phyloP scores from a whole-genome alignment of 768 basidiomycete species.

The Serendipita indica region DNA sequence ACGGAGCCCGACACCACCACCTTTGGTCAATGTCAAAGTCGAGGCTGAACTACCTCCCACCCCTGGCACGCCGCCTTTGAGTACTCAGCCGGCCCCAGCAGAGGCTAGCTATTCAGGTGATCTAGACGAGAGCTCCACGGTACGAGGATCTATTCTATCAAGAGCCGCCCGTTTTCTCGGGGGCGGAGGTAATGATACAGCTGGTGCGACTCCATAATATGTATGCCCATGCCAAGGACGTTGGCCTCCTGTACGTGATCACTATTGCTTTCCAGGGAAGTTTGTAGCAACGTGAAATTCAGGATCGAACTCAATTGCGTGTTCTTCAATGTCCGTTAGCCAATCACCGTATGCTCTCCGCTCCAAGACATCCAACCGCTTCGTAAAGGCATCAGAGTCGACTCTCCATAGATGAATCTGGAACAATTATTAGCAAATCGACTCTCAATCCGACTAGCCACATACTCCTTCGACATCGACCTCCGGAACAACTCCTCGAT shows the following conservation, averaged over 20 bases:
- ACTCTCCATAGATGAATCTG: background rate
- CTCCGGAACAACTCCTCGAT: background rate
- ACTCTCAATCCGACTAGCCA: background rate
- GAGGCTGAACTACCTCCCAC: background rate
- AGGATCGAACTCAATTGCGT: background rate
- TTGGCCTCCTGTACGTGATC: too few species aligned
- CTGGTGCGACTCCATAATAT: too few species aligned
- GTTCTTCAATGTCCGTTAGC: constrained; percentile 1
- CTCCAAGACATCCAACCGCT: background rate
- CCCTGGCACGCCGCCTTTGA: background rate
- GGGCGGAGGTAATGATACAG: too few species aligned
- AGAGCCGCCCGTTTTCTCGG: too few species aligned
- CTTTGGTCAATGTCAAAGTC: background rate
- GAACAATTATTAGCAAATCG: background rate
- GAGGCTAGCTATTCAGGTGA: background rate
- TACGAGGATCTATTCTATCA: too few species aligned
- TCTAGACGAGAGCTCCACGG: background rate
- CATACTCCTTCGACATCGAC: background rate
- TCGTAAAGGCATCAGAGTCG: background rate
- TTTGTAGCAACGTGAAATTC: too few species aligned
- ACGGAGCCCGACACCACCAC: background rate
- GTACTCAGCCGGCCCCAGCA: background rate
- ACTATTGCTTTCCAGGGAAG: too few species aligned
- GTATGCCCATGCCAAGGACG: too few species aligned
- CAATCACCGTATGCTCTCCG: background rate